phyloP scores from a whole-genome alignment of 495 filamentous ascomycete species.

The Trichoderma gamsii region DNA sequence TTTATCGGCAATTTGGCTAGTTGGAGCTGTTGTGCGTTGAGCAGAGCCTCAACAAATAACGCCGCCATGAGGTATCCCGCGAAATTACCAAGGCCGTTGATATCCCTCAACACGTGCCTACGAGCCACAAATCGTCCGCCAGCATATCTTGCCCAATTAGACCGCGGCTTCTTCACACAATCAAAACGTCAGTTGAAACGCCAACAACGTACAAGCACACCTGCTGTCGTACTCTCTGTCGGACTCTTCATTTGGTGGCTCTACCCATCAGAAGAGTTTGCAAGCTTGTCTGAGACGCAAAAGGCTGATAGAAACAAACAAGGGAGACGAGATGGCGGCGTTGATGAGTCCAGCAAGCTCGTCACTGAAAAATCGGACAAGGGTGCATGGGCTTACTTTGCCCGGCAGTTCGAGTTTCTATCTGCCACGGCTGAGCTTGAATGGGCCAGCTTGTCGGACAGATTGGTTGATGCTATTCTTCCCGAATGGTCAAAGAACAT shows the following conservation, averaged over 20 bases:
- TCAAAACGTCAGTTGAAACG: background rate
- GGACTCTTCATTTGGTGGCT: constrained; percentile 16
- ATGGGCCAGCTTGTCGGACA: constrained; percentile 56
- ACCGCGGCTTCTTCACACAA: constrained; percentile 12
- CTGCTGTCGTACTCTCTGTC: background rate
- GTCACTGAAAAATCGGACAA: constrained; percentile 16
- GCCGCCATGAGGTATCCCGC: background rate
- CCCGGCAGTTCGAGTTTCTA: constrained; percentile 53
- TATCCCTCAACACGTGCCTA: background rate
- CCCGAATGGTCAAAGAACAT: constrained; percentile 77
- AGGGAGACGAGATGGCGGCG: background rate
- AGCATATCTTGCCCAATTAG: background rate
- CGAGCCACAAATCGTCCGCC: background rate
- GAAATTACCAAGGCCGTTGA: constrained; percentile 6
- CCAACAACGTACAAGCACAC: background rate
- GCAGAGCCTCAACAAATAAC: background rate
- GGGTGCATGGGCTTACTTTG: constrained; percentile 55
- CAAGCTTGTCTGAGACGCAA: constrained; percentile 3
- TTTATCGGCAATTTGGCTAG: background rate
- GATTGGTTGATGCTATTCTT: constrained; percentile 60
- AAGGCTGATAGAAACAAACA: background rate
- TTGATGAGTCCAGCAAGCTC: background rate
- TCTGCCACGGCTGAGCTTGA: constrained; percentile 46
- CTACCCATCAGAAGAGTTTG: constrained; percentile 17
- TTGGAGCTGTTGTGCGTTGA: background rate